These are phyloP conservation scores for Cystobasidium onofrii DNA, from an alignment of 768 basidiomycete genomes.

Conservation along the genomic window DNA sequence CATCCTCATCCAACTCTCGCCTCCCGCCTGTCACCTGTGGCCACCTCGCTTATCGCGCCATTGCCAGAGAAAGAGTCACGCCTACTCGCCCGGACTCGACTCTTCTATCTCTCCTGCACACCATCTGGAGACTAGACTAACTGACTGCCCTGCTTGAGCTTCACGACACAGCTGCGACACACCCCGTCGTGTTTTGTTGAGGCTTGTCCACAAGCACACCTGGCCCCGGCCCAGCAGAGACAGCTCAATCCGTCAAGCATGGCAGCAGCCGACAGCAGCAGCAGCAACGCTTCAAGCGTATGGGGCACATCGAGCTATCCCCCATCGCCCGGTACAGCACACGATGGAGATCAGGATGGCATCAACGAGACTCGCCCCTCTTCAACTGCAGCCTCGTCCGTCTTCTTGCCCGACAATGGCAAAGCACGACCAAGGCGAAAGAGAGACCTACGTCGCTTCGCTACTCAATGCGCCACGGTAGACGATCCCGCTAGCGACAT, in stretches of 20 bases:
- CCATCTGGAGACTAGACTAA: too few species aligned
- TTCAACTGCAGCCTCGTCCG: slow-evolving; percentile 13
- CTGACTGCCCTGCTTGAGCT: too few species aligned
- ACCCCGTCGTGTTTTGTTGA: too few species aligned
- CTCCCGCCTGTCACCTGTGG: background rate
- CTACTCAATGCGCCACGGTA: slow-evolving; percentile 58
- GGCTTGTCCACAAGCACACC: too few species aligned
- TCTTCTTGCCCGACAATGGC: slow-evolving; percentile 14
- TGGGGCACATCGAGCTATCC: slow-evolving; percentile 9
- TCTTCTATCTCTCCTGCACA: too few species aligned
- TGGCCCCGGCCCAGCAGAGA: too few species aligned
- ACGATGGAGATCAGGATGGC: background rate
- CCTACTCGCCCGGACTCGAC: too few species aligned
- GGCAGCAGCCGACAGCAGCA: background rate
- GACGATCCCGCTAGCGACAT: slow-evolving; percentile 67
- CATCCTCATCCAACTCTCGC: too few species aligned
- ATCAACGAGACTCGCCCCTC: background rate
- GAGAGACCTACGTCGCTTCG: background rate
- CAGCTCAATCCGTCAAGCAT: background rate
- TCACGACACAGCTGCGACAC: too few species aligned
- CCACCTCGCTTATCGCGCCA: background rate
- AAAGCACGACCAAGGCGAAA: background rate
- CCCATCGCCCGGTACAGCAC: background rate
- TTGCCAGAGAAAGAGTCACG: background rate
- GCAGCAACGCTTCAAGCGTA: background rate